Evolutionary conservation across 2,329 filamentous ascomycete species (phyloP).

Genomic region (Aaosphaeria pasadenensis): DNA sequence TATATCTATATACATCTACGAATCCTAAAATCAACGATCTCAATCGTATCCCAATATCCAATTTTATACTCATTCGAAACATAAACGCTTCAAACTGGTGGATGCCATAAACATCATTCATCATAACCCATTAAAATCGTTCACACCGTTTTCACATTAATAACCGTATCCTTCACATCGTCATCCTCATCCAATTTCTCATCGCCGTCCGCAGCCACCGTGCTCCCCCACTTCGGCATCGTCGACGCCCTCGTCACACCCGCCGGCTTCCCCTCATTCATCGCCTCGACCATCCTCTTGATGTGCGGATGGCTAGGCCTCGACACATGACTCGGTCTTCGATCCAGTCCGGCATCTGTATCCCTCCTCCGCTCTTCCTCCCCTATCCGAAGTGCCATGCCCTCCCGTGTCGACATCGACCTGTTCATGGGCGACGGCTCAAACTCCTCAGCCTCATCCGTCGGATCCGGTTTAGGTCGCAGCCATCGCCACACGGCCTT

Average conservation of each 20-base stretch:
- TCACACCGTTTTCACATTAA: neutral
- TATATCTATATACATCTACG: too few relatives aligned
- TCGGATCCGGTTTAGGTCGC: conserved; percentile 10
- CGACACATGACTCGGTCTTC: neutral
- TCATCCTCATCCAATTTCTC: neutral
- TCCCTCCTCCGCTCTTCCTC: neutral
- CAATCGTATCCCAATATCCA: too few relatives aligned
- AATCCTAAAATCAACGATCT: too few relatives aligned
- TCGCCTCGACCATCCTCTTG: neutral
- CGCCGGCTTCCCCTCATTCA: neutral
- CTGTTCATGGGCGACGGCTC: conserved; percentile 7
- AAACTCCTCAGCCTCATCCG: conserved; percentile 7
- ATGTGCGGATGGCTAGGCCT: neutral
- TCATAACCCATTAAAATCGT: neutral
- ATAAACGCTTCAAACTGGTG: too few relatives aligned
- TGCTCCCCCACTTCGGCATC: neutral
- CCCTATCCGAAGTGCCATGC: conserved; percentile 22
- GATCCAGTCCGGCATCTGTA: neutral
- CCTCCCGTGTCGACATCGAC: conserved; percentile 25
- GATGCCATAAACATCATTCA: conserved; percentile 1
- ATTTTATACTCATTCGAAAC: too few relatives aligned
- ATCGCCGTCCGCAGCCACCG: neutral
- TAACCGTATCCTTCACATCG: neutral
- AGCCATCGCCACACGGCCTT: conserved; percentile 27
- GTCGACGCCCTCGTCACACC: neutral